Evolutionary conservation across 352 stramenopile genomes (phyloP).

Genomic region (Nothophytophthora sp.): DNA sequence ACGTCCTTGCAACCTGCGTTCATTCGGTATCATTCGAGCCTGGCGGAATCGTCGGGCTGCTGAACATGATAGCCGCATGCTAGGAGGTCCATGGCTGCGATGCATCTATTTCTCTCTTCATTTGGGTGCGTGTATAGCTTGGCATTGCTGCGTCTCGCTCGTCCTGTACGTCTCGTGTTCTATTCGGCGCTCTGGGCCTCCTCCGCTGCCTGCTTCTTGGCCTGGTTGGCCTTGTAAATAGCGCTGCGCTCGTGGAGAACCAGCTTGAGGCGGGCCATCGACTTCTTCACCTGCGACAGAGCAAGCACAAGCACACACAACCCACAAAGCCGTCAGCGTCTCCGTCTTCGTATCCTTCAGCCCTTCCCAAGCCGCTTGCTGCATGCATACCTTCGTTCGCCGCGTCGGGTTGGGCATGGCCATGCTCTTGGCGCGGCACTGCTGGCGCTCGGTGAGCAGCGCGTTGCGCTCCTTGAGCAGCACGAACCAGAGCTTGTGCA

Average conservation of each 20-base stretch:
- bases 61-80: too few relatives aligned
- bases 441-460: conserved; percentile 93
- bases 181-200: neutral
- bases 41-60: too few relatives aligned
- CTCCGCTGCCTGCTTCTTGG: conserved; percentile 40
- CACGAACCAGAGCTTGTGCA: conserved; percentile 99
- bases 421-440: conserved; percentile 77
- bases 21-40: too few relatives aligned
- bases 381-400: conserved; percentile 55
- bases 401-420: conserved; percentile 75
- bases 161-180: too few relatives aligned
- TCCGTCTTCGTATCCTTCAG: neutral
- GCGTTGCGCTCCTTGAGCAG: conserved; percentile 98
- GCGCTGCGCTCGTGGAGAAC: conserved; percentile 84
- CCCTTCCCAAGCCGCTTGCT: neutral
- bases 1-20: too few relatives aligned
- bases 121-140: too few relatives aligned
- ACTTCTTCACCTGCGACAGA: conserved; percentile 66
- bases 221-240: conserved; percentile 75
- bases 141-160: too few relatives aligned
- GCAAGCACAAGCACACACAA: neutral
- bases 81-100: too few relatives aligned
- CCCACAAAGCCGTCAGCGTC: neutral
- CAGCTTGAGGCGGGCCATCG: conserved; percentile 88
- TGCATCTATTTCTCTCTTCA: too few relatives aligned